Base-by-base conservation (phyloP, 2,329 filamentous ascomycete species). In the Trichoderma oligosporum region DNA sequence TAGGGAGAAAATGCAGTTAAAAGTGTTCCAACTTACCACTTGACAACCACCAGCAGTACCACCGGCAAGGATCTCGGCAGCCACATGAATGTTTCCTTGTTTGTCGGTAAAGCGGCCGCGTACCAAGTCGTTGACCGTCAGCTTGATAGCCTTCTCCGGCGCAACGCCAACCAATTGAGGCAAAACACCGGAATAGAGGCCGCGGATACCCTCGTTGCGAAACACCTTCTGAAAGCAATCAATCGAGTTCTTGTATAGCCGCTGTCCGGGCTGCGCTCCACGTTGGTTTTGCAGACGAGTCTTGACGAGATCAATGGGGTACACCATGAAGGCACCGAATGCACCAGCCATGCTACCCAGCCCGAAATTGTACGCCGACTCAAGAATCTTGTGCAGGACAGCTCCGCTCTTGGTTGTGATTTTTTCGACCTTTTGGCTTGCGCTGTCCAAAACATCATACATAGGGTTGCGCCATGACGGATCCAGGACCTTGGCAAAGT, bases 121-220 rank as follows among this genome's bases (percentile, higher is more conserved):
- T 20, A 95, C 91, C 55, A 99, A 76, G 70, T 99, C 94, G 74
- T 99, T 99, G 68, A 99, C 92, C 0, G 94, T 99, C 62, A 99
- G 84, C 79, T 99, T 99, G 78, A 99, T 99, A 65, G 94, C 94
- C 80, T 99, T 99, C 73, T 99, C 94, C 2, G 94, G 94, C n/a
- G 94, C 94, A 44, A 99, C 94, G 73, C 94, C 94, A 61, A 99
- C 90, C 44, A 99, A 82, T 78, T 99, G 94, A 9, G 94, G 94
- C 52, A 97, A 73, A 18, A 99, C 91, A 70, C 94, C 94, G 48
- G 93, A 96, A 78, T 99, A 99, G 48, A 99, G 76, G 20, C 94
- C 94, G 36, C 80, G 81, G 72, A 96, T 82, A 57, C 94, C 94
- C 75, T 99, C 94, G 68, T 97, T 97, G 61, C 86, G 85, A 61